Evolutionary conservation across 208 protist genomes (phyloP), one percentile per base, ranked within the genome.

Genomic region (Porcisia hertigi): DNA sequence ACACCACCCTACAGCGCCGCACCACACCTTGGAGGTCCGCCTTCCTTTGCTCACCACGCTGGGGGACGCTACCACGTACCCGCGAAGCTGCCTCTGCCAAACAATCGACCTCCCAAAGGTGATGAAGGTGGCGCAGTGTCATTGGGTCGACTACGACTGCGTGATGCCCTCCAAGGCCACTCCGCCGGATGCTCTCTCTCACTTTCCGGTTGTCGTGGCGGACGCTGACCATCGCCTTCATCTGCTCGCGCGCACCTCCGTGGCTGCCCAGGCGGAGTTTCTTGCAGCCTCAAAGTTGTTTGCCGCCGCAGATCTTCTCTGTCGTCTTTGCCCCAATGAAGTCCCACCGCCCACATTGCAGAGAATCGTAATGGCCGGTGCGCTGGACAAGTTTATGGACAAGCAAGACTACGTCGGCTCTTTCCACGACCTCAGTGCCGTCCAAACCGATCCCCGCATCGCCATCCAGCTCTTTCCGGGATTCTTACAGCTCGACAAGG

Each of bases 271-370:
- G 70, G 83, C 74, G 11, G 57, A 82, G n/a, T 30, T 39, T 0
- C 71, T 95, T 14, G 76, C 83, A 1, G 58, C 77, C 4, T 30
- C 55, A 6, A 73, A 80, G 66, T 54, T 59, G 16, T 88, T 89
- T 39, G 85, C 87, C 25, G 80, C 76, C 8, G 84, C 77, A 18
- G 75, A 89, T 45, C 67, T 90, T 6, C 83, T 96, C 14, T 90
- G 81, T 71, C 86, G 88, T 69, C 80, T 96, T 1, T 94, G 84
- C 60, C 77, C 84, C 5, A 82, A 85, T 54, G 82, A 90, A 63
- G 85, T 92, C 54, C 59, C 77, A 45, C 49, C 78, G 66, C 41
- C 70, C 3, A 81, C 83, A 5, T 41, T 82, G 47, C 73, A 71
- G 41, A 74, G 71, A 34, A 73, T 91, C 12, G 75, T 82, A 43